Evolutionary conservation across 2,329 filamentous ascomycete genomes (phyloP), one percentile per base, ranked within the genome.

Genomic region (Dactylonectria estremocensis): DNA sequence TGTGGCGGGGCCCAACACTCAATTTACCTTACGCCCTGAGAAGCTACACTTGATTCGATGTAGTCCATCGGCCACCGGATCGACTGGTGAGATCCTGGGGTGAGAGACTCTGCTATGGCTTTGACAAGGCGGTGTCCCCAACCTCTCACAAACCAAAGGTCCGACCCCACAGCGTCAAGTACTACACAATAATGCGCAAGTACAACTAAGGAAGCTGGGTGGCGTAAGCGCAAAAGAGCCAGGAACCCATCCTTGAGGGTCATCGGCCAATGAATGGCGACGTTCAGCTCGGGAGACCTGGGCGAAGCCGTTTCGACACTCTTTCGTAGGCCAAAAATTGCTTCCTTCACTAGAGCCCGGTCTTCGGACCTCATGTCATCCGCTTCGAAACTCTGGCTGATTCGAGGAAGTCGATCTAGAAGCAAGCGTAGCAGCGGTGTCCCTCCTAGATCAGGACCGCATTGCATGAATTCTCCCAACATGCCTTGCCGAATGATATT

Each of bases 251-350:
- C 55, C 13, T 64, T 46, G 3, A 64, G 46, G 2, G 28, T 43
- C 62, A 64, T 64, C 9, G 62, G 55, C 62, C 62, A 64, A 9
- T 60, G 24, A 14, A 64, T 37, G 31, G 55, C 62, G 13, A 64
- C 62, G 14, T 52, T 64, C 5, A 64, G 55, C 55, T 60, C 62
- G 6, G 62, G 62, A 48, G 48, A 11, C 8, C 48, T n/a, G 4
- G 62, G n/a, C 8, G 45, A 64, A 16, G 62, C 48, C 33, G 10
- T 64, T 18, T 7, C 35, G 3, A 37, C 20, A 33, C 48, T 24
- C 10, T 40, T 45, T 14, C 6, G 20, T 2, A 59, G 45, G 20
- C 28, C 9, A 5, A 22, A 11, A 22, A 37, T 18, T 9, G 55
- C 55, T n/a, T 49, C 55, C 7, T 31, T 18, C 10, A 43, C 28